Evolutionary conservation across 2,329 filamentous ascomycete genomes (phyloP), one percentile per base, ranked within the genome.

Genomic region (Ophiostoma sp.): DNA sequence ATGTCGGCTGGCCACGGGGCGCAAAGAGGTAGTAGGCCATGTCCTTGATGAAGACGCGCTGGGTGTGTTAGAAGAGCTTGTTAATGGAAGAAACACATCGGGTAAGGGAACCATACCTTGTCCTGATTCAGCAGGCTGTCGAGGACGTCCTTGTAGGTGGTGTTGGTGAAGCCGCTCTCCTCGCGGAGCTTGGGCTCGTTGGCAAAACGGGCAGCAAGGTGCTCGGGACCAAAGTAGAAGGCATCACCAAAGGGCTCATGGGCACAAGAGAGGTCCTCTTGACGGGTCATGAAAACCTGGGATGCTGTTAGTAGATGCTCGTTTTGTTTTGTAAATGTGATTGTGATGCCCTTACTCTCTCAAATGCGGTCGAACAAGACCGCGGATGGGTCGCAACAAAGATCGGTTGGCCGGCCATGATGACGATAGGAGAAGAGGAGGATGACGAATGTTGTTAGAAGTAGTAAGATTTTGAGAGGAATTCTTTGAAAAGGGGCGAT

Each of bases 221-320:
- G 89, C 84, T 99, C 96, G 7, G 95, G 95, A 70, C 96, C 95
- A 80, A 92, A 98, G 85, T 98, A 98, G 81, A 95, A 98, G 75
- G 95, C 93, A 83, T 98, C 96, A 71, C 95, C 95, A 83, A 98
- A 98, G 5, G 96, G 96, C 84, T 99, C 96, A 82, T 98, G 96
- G 78, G 96, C 87, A 81, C 93, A 97, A 78, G 91, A 87, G 74
- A 98, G 88, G 71, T 87, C 90, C 79, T 97, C 91, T 78, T 89
- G 89, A 77, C 94, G 92, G 78, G 95, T 97, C 95, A 98, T 98
- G 83, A 99, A 98, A 77, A 98, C 95, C 93, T 96, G 77, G 6
- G 66, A 52, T 6, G 28, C 3, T 28, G 50, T 55, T 19, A 25
- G 25, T 3, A 36, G 1, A 19, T 28, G 69, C 52, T 33, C 12